Percentiles rank a stretch among this genome's conserved stretches.
These are phyloP conservation scores for Paspalum notatum DNA, from an alignment of 176 grass and related monocot species.

Conservation along the genomic window DNA sequence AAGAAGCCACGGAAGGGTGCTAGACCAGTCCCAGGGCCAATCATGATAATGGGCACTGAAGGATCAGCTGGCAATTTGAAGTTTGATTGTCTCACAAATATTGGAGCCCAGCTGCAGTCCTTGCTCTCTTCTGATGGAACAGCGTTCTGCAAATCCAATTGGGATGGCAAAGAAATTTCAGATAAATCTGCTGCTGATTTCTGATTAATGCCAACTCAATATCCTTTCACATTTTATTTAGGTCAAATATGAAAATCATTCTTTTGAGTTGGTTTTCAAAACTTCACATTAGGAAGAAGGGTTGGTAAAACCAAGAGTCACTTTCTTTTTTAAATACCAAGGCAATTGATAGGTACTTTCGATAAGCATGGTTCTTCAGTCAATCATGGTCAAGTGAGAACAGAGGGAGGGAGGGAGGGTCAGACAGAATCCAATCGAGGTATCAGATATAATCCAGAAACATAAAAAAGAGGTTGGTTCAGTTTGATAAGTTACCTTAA, in stretches of 20 bases:
- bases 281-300: background rate
- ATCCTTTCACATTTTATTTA: too few relatives aligned
- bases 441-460: background rate
- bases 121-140: slow-evolving; percentile 60
- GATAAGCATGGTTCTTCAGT: slow-evolving; percentile 19
- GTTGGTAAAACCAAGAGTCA: background rate
- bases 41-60: slow-evolving; percentile 77
- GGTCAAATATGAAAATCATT: background rate
- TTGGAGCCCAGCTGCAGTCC: slow-evolving; percentile 74
- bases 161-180: slow-evolving; percentile 27
- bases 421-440: background rate
- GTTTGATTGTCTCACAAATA: slow-evolving; percentile 93
- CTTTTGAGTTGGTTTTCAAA: background rate
- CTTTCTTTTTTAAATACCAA: background rate
- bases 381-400: background rate
- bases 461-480: background rate
- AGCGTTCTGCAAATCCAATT: slow-evolving; percentile 60
- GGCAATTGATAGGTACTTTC: background rate
- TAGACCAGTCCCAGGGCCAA: slow-evolving; percentile 86
- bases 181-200: background rate
- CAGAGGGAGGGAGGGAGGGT: slow-evolving; percentile 10
- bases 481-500: slow-evolving; percentile 62
- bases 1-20: slow-evolving; percentile 95
- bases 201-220: too few relatives aligned
- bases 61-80: slow-evolving; percentile 84